These are phyloP conservation scores for Globisporangium nunn DNA, from an alignment of 352 stramenopile species.

Conservation along the genomic window DNA sequence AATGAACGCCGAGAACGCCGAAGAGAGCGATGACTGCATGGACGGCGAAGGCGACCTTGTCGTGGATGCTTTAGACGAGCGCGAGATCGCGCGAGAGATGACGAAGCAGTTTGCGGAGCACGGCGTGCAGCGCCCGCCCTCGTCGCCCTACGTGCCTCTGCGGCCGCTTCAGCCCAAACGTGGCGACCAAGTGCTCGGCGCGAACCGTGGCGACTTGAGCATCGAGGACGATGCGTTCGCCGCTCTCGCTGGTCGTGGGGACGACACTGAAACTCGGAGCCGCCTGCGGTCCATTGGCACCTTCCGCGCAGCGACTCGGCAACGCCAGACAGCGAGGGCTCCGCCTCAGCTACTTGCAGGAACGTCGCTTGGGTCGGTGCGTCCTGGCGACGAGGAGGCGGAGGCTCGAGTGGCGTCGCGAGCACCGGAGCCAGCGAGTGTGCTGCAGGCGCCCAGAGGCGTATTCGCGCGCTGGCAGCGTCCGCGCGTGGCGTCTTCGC, in stretches of 20 bases:
- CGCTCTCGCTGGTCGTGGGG: not conserved
- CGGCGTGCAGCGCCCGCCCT: conserved; percentile 1
- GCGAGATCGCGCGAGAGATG: conserved; percentile 20
- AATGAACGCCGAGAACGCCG: conserved; percentile 1
- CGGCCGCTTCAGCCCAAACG: conserved; percentile 21
- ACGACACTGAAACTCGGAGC: not conserved
- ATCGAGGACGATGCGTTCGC: too few relatives aligned
- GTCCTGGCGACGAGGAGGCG: not conserved
- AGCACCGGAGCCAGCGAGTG: not conserved
- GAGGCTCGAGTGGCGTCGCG: too few relatives aligned
- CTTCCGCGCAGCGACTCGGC: conserved; percentile 12
- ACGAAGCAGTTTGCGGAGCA: conserved; percentile 22
- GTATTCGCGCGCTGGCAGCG: not conserved
- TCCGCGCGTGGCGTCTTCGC: too few relatives aligned
- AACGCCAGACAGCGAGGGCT: conserved; percentile 1
- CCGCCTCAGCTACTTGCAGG: conserved; percentile 2
- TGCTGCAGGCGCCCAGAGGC: not conserved
- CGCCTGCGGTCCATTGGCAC: conserved; percentile 19
- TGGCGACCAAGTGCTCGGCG: conserved; percentile 22
- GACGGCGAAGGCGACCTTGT: conserved; percentile 7
- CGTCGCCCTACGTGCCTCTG: conserved; percentile 14
- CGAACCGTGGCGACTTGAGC: not conserved
- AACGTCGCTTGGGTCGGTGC: not conserved
- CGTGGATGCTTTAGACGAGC: conserved; percentile 10
- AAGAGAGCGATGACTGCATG: conserved; percentile 22